These are phyloP conservation scores for Metarhizium album DNA, from an alignment of 2,329 filamentous ascomycete species.

Conservation along the genomic window DNA sequence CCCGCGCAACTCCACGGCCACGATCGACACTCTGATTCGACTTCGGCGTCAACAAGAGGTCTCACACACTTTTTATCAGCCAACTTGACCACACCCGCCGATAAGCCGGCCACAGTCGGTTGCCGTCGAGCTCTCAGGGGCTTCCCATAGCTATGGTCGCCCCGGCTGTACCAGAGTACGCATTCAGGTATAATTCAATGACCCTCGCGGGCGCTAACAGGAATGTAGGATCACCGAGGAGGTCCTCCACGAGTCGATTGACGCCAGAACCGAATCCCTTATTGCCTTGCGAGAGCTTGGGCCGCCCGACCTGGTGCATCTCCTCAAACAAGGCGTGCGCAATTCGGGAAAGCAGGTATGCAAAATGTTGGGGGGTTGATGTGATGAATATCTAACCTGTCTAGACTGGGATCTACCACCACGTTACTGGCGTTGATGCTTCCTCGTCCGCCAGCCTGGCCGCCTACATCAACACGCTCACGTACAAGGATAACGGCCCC, in stretches of 20 bases:
- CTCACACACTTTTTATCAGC: background rate
- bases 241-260: conserved; percentile 80
- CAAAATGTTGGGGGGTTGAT: background rate
- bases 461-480: conserved; percentile 96
- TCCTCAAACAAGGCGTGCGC: conserved; percentile 63
- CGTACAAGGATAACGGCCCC: conserved; percentile 76
- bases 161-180: conserved; percentile 67
- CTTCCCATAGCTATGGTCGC: conserved; percentile 48
- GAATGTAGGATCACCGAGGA: conserved; percentile 76
- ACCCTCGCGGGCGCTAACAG: conserved; percentile 12
- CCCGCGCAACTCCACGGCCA: background rate
- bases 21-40: no score
- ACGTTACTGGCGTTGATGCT: conserved; percentile 93
- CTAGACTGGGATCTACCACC: conserved; percentile 88
- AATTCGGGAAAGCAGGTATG: conserved; percentile 46
- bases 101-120: background rate
- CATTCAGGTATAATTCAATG: background rate
- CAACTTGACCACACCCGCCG: background rate
- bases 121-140: background rate
- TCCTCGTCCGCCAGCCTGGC: conserved; percentile 95
- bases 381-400: conserved; percentile 11
- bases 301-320: conserved; percentile 88
- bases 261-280: conserved; percentile 83
- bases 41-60: background rate
- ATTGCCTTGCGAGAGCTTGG: conserved; percentile 82